Percentiles rank a stretch among this genome's conserved stretches.
Evolutionary conservation across 202 grass and related monocot species (phyloP).

Genomic region (Zoysia matrella): DNA sequence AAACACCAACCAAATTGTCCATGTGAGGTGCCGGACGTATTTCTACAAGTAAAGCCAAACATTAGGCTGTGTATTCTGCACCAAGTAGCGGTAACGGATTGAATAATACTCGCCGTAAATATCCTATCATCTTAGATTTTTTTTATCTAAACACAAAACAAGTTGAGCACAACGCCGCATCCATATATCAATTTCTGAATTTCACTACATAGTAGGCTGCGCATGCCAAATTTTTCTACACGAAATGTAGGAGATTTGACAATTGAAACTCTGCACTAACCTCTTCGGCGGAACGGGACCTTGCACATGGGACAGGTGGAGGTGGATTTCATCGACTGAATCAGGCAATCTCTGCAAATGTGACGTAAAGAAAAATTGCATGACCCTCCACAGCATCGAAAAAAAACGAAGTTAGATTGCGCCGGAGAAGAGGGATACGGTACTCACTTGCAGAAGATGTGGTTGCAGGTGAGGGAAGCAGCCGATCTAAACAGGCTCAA

Average conservation of each 20-base stretch:
- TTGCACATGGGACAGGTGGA: constrained; percentile 89
- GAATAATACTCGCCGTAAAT: neutral
- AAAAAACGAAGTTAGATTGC: neutral
- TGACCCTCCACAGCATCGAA: neutral
- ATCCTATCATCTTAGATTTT: neutral
- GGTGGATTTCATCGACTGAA: constrained; percentile 75
- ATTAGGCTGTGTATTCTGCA: neutral
- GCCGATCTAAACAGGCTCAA: constrained; percentile 70
- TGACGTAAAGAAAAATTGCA: neutral
- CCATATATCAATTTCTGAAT: neutral
- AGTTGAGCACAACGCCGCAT: neutral
- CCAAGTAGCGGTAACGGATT: neutral
- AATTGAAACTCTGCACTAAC: constrained; percentile 32
- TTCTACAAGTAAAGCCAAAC: constrained; percentile 58
- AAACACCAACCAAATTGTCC: constrained; percentile 84
- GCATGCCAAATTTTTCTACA: neutral
- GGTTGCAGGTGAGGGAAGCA: constrained; percentile 76
- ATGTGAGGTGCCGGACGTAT: constrained; percentile 79
- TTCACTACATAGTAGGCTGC: neutral
- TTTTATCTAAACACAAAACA: constrained; percentile 1
- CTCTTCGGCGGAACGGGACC: constrained; percentile 79
- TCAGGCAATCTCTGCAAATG: constrained; percentile 64
- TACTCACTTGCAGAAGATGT: constrained; percentile 90
- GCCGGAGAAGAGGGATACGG: neutral
- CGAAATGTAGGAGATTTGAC: neutral